phyloP scores from a whole-genome alignment of 225 moss, liverwort and hornwort genomes.

The Straminergon stramineum region DNA sequence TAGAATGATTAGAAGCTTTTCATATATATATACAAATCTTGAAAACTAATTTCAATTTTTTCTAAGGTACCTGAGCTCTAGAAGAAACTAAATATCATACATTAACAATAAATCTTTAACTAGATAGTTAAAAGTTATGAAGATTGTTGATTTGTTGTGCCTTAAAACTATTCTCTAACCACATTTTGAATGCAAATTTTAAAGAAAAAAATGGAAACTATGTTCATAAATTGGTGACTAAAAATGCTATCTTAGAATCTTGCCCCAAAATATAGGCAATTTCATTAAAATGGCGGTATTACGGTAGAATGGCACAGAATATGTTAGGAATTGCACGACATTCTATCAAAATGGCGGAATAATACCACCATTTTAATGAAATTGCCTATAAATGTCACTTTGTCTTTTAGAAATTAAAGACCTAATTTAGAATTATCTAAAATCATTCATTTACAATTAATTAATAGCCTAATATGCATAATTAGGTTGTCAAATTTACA shows the following conservation, averaged over 20 bases:
- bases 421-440: background rate
- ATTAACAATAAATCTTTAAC: background rate
- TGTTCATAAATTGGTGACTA: too few species aligned
- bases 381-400: too few species aligned
- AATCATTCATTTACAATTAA: rapidly evolving
- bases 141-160: background rate
- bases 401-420: background rate
- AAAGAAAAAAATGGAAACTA: background rate
- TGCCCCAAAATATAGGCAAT: too few species aligned
- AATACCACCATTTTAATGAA: too few species aligned
- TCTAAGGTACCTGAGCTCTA: rapidly evolving
- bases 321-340: too few species aligned
- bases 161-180: too few species aligned
- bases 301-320: too few species aligned
- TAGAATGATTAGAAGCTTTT: background rate
- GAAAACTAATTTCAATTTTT: background rate
- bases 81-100: background rate
- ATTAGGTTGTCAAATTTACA: background rate
- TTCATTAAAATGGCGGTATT: too few species aligned
- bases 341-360: too few species aligned
- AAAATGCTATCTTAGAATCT: too few species aligned
- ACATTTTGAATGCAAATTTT: background rate
- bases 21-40: background rate
- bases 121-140: background rate
- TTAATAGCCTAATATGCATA: background rate